phyloP scores from a whole-genome alignment of 495 filamentous ascomycete species.

The Baudoinia panamericana region DNA sequence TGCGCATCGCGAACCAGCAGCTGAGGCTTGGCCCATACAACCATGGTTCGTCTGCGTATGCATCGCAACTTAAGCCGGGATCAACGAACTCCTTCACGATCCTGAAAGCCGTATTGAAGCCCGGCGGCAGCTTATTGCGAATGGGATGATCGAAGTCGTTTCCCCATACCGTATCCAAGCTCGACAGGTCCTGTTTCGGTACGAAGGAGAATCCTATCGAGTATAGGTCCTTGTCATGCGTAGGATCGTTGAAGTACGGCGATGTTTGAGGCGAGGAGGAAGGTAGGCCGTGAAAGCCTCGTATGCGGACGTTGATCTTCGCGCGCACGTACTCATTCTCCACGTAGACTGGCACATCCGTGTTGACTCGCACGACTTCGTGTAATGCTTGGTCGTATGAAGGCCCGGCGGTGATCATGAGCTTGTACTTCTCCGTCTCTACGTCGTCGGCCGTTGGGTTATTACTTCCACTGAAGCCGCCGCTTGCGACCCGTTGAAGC shows the following conservation, averaged over 20 bases:
- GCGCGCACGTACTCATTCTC: conserved; percentile 45
- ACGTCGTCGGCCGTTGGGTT: background rate
- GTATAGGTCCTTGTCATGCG: conserved; percentile 66
- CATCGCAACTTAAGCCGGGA: conserved; percentile 72
- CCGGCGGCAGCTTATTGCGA: conserved; percentile 65
- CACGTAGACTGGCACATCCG: conserved; percentile 40
- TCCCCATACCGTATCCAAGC: conserved; percentile 67
- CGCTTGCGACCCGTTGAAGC: background rate
- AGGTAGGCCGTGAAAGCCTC: conserved; percentile 39
- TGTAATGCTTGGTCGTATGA: conserved; percentile 56
- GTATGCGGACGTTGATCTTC: conserved; percentile 57
- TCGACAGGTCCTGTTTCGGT: conserved; percentile 50
- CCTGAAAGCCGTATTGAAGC: conserved; percentile 65
- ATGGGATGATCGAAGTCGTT: conserved; percentile 88
- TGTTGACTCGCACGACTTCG: conserved; percentile 59
- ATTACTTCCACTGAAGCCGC: background rate
- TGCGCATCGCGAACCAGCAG: conserved; percentile 56
- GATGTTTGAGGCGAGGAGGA: conserved; percentile 32
- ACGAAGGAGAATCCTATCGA: conserved; percentile 62
- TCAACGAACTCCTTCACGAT: conserved; percentile 82
- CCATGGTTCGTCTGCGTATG: conserved; percentile 69
- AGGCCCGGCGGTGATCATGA: conserved; percentile 63
- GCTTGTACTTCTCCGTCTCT: conserved; percentile 41
- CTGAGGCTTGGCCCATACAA: conserved; percentile 64
- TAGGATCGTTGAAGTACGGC: conserved; percentile 59